Evolutionary conservation across 2,329 filamentous ascomycete genomes (phyloP).

Genomic region (Tolypocladium ophioglossoides): DNA sequence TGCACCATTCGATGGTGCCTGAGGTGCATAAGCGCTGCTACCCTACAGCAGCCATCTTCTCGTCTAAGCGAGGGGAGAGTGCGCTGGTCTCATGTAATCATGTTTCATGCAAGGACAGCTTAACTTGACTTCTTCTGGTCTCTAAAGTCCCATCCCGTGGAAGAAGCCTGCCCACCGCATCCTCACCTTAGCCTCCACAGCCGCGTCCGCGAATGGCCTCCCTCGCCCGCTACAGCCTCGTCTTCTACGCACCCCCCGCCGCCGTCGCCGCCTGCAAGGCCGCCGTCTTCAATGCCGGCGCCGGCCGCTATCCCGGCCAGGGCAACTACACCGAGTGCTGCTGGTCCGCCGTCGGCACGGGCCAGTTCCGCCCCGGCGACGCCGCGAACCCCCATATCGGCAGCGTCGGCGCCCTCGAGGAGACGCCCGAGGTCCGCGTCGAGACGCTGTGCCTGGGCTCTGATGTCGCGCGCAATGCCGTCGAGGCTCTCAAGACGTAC

Average conservation of each 20-base stretch:
- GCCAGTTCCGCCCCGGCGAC: slow-evolving; percentile 55
- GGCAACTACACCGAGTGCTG: slow-evolving; percentile 47
- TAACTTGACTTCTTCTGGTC: not conserved
- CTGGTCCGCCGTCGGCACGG: slow-evolving; percentile 42
- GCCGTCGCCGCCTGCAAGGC: slow-evolving; percentile 39
- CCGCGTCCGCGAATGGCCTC: not conserved
- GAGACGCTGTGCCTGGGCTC: slow-evolving; percentile 53
- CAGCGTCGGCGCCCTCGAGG: slow-evolving; percentile 42
- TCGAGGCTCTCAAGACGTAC: slow-evolving; percentile 55
- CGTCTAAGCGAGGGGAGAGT: not conserved
- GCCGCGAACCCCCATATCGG: slow-evolving; percentile 55
- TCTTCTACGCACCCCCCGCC: slow-evolving; percentile 38
- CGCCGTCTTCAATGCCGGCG: slow-evolving; percentile 48
- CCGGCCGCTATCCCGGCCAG: slow-evolving; percentile 37
- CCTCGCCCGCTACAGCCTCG: slow-evolving; percentile 22
- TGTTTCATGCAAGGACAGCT: not conserved
- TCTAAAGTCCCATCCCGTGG: not conserved
- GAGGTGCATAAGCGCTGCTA: not conserved
- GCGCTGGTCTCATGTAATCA: not conserved
- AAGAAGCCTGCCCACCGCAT: not conserved
- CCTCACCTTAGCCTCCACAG: not conserved
- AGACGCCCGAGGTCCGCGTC: slow-evolving; percentile 48
- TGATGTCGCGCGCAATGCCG: slow-evolving; percentile 43
- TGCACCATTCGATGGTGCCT: no score
- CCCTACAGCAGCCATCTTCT: not conserved